Conservation (phyloP, 345 rosid genomes). For the Populus deltoides region DNA sequence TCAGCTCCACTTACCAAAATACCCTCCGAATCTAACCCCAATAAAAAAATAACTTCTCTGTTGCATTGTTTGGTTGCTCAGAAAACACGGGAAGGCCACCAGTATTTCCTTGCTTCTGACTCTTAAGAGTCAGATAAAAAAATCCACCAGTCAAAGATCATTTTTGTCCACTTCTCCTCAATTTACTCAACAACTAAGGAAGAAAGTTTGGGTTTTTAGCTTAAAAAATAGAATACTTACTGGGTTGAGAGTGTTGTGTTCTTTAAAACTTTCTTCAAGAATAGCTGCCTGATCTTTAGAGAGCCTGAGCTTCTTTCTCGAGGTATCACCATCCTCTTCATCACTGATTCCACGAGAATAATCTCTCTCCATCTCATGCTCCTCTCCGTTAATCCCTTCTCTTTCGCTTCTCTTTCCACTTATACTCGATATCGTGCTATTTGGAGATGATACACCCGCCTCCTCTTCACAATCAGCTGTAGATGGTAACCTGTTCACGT, state of each 20-base stretch:
- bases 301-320: conserved; percentile 88
- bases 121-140: not conserved
- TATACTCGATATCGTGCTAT: conserved; percentile 86
- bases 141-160: not conserved
- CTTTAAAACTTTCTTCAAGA: conserved; percentile 92
- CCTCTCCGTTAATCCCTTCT: conserved; percentile 59
- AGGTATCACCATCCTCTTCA: conserved; percentile 87
- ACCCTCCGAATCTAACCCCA: not conserved
- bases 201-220: not conserved
- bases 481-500: conserved; percentile 80
- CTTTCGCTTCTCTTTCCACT: conserved; percentile 92
- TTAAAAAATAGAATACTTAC: conserved; percentile 37
- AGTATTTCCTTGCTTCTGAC: not conserved
- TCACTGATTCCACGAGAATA: conserved; percentile 79
- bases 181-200: conserved; percentile 16
- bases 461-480: conserved; percentile 75
- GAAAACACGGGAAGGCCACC: conserved; percentile 2
- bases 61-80: conserved; percentile 10
- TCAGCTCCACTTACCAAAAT: conserved; percentile 10
- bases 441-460: conserved; percentile 83
- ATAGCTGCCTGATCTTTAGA: conserved; percentile 92
- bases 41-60: not conserved
- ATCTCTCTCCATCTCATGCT: conserved; percentile 57
- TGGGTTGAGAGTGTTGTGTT: conserved; percentile 93
- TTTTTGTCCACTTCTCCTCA: not conserved